These are phyloP conservation scores for Aspergillus campestris DNA, from an alignment of 495 filamentous ascomycete species.

Conservation along the genomic window DNA sequence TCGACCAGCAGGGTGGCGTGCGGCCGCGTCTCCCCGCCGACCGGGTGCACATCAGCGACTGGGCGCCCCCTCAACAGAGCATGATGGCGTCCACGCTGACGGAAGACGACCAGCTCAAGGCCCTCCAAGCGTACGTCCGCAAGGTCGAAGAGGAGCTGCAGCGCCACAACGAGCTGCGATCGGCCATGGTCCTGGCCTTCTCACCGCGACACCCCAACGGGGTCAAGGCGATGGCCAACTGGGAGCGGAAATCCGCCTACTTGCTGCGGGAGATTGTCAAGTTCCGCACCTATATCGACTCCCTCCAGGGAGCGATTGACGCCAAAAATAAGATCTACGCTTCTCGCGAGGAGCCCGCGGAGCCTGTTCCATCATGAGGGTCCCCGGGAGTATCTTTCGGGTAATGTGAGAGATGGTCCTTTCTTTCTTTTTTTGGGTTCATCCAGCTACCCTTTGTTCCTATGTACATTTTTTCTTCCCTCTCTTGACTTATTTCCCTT, in stretches of 20 bases:
- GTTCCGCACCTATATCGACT: slow-evolving; percentile 89
- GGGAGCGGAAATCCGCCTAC: slow-evolving; percentile 91
- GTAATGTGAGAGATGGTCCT: neutral
- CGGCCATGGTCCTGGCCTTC: slow-evolving; percentile 81
- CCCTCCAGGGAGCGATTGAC: slow-evolving; percentile 50
- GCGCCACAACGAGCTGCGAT: slow-evolving; percentile 76
- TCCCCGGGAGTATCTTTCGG: too few species aligned
- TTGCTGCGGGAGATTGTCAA: slow-evolving; percentile 93
- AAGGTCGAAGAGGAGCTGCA: slow-evolving; percentile 79
- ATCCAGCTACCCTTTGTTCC: neutral
- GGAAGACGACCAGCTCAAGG: slow-evolving; percentile 73
- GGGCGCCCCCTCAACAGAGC: slow-evolving; percentile 86
- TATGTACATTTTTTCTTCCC: neutral
- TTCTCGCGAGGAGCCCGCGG: slow-evolving; percentile 16
- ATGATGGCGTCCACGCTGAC: slow-evolving; percentile 70
- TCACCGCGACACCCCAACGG: slow-evolving; percentile 78
- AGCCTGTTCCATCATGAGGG: neutral
- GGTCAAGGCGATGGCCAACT: slow-evolving; percentile 80
- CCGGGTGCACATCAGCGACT: slow-evolving; percentile 76
- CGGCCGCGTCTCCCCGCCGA: slow-evolving; percentile 75
- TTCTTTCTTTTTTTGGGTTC: neutral
- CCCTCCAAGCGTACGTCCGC: slow-evolving; percentile 68
- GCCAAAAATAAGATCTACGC: slow-evolving; percentile 48
- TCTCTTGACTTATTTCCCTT: neutral
- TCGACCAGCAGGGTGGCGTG: slow-evolving; percentile 54